These are phyloP conservation scores for Obba rivulosa DNA, from an alignment of 768 basidiomycete species.

Conservation along the genomic window DNA sequence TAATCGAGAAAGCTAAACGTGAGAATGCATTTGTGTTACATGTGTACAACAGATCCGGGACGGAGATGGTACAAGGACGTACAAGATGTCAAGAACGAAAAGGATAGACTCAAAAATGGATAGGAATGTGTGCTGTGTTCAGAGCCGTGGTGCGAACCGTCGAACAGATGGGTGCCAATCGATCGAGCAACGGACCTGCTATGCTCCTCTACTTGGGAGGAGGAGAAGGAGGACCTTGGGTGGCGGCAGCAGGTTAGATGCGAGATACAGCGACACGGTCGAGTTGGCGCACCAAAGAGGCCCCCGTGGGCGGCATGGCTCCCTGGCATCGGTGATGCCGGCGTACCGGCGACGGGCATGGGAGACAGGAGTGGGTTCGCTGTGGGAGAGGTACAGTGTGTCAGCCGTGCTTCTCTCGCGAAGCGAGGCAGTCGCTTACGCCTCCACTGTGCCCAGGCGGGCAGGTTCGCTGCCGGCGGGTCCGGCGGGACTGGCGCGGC, in stretches of 20 bases:
- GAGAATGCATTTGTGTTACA: conserved; percentile 1
- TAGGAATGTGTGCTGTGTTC: not conserved
- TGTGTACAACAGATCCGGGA: conserved; percentile 1
- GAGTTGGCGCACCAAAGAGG: conserved; percentile 51
- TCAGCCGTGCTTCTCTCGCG: too few species aligned
- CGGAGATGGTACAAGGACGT: not conserved
- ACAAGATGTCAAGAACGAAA: not conserved
- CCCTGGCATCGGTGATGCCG: conserved; percentile 28
- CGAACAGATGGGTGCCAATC: too few species aligned
- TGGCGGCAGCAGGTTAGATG: not conserved
- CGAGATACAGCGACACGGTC: too few species aligned
- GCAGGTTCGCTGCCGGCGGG: conserved; percentile 44
- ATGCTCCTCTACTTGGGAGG: conserved; percentile 23
- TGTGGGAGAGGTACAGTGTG: conserved; percentile 18
- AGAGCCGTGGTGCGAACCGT: too few species aligned
- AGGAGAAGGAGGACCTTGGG: conserved; percentile 23
- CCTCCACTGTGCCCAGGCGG: conserved; percentile 86
- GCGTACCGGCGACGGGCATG: conserved; percentile 30
- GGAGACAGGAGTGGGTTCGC: conserved; percentile 65
- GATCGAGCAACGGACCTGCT: too few species aligned
- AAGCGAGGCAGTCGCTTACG: conserved; percentile 40
- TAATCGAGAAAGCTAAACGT: too few species aligned
- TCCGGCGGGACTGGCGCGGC: conserved; percentile 32
- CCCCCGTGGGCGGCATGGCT: conserved; percentile 46
- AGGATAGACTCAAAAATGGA: not conserved